Evolutionary conservation across 441 rosid genomes (phyloP), one percentile per base, ranked within the genome.

Genomic region (Erodium trifolium): DNA sequence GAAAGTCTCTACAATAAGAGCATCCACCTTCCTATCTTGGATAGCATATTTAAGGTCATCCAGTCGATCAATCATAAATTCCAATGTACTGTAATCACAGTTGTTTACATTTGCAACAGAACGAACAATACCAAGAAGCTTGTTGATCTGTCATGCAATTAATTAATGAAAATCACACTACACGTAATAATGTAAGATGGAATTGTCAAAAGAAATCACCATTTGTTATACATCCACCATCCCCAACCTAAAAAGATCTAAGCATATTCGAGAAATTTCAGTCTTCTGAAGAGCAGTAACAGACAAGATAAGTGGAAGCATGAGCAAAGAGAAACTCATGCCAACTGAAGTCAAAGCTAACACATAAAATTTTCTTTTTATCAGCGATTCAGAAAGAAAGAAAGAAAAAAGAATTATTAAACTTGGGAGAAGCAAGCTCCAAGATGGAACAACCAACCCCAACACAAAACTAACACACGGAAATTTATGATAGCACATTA

Each of bases 21-120:
- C 99, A 78, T 92, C 99, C 77, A 89, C 97, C 78, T 90, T 92
- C 78, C 97, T 80, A 72, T 95, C 99, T 78, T 95, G 95, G 73
- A 90, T 89, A 73, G 90, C 87, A 43, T 95, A 95, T 75, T 92
- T 95, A 5, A 95, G 82, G 72, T 95, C 97, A 71, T 95, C 92
- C 68, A 92, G 73, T 66, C 80, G 86, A 73, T 84, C 93, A 68
- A 95, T 86, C 95, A 95, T 83, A 72, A 75, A 84, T 75, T 89
- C 91, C 80, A 95, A 51, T 51, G 92, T 78, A 77, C 79, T 77
- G 65, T 88, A 89, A 74, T 92, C 97, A 68, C 81, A 81, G 34
- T 82, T 81, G 68, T 85, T 90, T 60, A 84, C 77, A 78, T 83
- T 90, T 79, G 86, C 91, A 73, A 95, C 85, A 63, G 87, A 78